Percentiles rank a stretch among this genome's conserved stretches.
phyloP scores from a whole-genome alignment of 208 protist species.

The Naegleria fowleri region DNA sequence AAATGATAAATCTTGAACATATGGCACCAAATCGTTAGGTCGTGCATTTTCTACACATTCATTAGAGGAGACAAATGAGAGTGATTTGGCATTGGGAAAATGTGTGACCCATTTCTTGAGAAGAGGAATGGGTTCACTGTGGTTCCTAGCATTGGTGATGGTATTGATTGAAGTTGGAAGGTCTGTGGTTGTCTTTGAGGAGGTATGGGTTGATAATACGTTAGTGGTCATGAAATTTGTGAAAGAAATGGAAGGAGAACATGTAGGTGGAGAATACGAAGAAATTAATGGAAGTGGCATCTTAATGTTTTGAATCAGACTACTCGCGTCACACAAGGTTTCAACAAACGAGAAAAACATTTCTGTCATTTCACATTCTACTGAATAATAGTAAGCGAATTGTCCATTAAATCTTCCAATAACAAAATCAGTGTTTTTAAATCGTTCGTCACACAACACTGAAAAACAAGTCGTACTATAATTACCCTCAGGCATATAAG shows the following conservation, averaged over 20 bases:
- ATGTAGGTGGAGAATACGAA: too few relatives aligned
- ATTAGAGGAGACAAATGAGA: not conserved
- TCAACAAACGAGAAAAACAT: not conserved
- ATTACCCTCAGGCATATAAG: not conserved
- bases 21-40: not conserved
- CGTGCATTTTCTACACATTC: not conserved
- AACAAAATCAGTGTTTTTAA: not conserved
- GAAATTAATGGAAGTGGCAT: not conserved
- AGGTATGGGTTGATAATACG: too few relatives aligned
- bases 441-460: not conserved
- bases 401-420: not conserved
- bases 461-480: not conserved
- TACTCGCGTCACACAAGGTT: not conserved
- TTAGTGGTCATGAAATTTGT: too few relatives aligned
- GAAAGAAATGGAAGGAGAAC: too few relatives aligned
- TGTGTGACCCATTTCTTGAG: not conserved
- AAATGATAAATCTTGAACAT: not conserved
- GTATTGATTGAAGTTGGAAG: too few relatives aligned
- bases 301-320: not conserved
- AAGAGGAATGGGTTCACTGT: too few relatives aligned
- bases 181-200: too few relatives aligned
- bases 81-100: not conserved
- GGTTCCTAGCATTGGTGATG: too few relatives aligned
- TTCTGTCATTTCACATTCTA: not conserved
- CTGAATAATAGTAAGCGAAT: not conserved